Base-by-base conservation (phyloP, 768 basidiomycete species). In the Tylopilus felleus region DNA sequence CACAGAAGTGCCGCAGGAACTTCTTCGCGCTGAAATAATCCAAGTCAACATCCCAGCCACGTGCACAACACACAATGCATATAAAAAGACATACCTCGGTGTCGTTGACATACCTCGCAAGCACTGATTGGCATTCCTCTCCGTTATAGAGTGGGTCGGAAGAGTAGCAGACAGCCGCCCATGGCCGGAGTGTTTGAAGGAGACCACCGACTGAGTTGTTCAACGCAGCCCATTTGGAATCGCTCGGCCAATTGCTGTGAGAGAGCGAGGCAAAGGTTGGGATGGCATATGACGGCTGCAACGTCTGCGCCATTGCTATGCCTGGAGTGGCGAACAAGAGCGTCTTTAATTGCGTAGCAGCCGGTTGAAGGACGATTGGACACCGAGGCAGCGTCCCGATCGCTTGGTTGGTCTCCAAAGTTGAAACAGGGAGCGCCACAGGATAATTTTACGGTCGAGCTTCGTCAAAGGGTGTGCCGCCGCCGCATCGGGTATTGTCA, bases 131-230 rank as follows among this genome's bases (percentile, higher is more conserved):
- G 38, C 63, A 65, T 27, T 43, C 25, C 33, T 57, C 55, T 23
- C 10, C 14, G 21, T 61, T 29, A 13, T 64, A 61, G 36, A 59
- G 49, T 2, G 60, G 60, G 41, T 64, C 63, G 2, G 57, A 55
- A 6, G 55, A 53, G 40, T 64, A 64, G 8, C 63, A 64, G 31
- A 55, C 55, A 9, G 60, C 63, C 1, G 63, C 63, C 63, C 60
- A 65, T 1, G 63, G 63, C 17, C 63, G 55, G 25, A 65, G 55
- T 1, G 53, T 28, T 31, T 59, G 53, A 47, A 65, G 60, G 7
- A 49, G 60, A 19, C 63, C 63, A 22, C 49, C 27, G 13, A 64
- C 16, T 2, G 63, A 53, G 23, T 2, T 23, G 9, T 65, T 65
- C 45, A 65, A 47, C 21, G 33, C 19, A 19, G 45, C 44, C 60